phyloP scores from a whole-genome alignment of 768 basidiomycete genomes.

The Mycena maculata region DNA sequence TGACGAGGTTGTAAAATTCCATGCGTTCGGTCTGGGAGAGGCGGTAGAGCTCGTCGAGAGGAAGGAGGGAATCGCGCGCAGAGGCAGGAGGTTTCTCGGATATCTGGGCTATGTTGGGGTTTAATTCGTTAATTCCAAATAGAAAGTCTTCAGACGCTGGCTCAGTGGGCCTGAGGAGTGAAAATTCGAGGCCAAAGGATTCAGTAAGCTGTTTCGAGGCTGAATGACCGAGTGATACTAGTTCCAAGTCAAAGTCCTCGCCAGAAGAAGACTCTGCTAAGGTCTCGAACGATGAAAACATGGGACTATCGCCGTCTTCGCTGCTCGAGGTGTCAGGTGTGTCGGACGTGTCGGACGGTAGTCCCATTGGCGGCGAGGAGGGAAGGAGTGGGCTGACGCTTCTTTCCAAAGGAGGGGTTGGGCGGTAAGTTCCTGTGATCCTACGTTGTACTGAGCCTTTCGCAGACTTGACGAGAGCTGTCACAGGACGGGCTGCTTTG shows the following conservation, averaged over 20 bases:
- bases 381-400: constrained; percentile 17
- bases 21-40: constrained; percentile 28
- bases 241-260: constrained; percentile 13
- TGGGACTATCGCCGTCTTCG: constrained; percentile 22
- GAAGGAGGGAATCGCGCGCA: constrained; percentile 10
- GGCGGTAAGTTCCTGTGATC: neutral
- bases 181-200: constrained; percentile 20
- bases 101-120: neutral
- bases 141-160: constrained; percentile 16
- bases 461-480: neutral
- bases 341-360: constrained; percentile 10
- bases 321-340: constrained; percentile 4
- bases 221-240: constrained; percentile 8
- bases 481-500: neutral
- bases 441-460: constrained; percentile 11
- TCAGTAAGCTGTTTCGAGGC: constrained; percentile 19
- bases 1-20: constrained; percentile 29
- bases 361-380: constrained; percentile 11
- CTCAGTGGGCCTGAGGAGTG: neutral
- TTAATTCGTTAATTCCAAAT: constrained; percentile 11
- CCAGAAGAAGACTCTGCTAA: constrained; percentile 20
- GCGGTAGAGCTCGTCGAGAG: constrained; percentile 17
- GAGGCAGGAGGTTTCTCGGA: neutral
- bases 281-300: constrained; percentile 6
- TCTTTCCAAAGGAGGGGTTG: neutral